phyloP scores from a whole-genome alignment of 2,329 filamentous ascomycete genomes.

The Aspergillus brasiliensis region DNA sequence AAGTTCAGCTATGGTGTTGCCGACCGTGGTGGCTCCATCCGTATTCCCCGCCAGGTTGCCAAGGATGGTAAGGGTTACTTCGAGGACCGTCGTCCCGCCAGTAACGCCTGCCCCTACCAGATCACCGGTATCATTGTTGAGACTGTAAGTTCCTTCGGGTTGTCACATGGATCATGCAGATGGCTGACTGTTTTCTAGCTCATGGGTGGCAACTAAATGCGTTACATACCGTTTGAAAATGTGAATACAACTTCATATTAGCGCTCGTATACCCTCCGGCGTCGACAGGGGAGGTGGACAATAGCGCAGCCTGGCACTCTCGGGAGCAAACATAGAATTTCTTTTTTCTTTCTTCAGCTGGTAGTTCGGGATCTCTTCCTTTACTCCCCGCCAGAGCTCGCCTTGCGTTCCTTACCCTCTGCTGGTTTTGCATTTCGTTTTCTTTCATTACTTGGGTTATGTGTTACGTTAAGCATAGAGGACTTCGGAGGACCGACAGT shows the following conservation, averaged over 20 bases:
- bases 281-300: slow-evolving; percentile 40
- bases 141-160: slow-evolving; percentile 50
- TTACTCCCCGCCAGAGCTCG: slow-evolving; percentile 24
- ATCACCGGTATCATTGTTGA: slow-evolving; percentile 80
- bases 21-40: slow-evolving; percentile 92
- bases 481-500: slow-evolving; percentile 23
- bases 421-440: slow-evolving; percentile 28
- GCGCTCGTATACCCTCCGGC: slow-evolving; percentile 45
- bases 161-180: neutral
- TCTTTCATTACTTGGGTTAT: slow-evolving; percentile 28
- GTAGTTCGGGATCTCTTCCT: slow-evolving; percentile 22
- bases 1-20: slow-evolving; percentile 92
- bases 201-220: slow-evolving; percentile 44
- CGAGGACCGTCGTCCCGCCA: slow-evolving; percentile 79
- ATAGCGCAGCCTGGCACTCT: slow-evolving; percentile 38
- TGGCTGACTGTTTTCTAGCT: slow-evolving; percentile 28
- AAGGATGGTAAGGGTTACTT: slow-evolving; percentile 95
- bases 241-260: slow-evolving; percentile 35
- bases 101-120: slow-evolving; percentile 85
- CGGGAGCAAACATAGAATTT: slow-evolving; percentile 34
- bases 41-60: slow-evolving; percentile 82
- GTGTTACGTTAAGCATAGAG: slow-evolving; percentile 33
- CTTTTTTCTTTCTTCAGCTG: slow-evolving; percentile 23
- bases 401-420: slow-evolving; percentile 26
- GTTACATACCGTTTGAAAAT: slow-evolving; percentile 19